Percentiles rank a stretch among this genome's conserved stretches.
phyloP scores from a whole-genome alignment of 2,329 filamentous ascomycete genomes.

The Aspergillus fischeri region DNA sequence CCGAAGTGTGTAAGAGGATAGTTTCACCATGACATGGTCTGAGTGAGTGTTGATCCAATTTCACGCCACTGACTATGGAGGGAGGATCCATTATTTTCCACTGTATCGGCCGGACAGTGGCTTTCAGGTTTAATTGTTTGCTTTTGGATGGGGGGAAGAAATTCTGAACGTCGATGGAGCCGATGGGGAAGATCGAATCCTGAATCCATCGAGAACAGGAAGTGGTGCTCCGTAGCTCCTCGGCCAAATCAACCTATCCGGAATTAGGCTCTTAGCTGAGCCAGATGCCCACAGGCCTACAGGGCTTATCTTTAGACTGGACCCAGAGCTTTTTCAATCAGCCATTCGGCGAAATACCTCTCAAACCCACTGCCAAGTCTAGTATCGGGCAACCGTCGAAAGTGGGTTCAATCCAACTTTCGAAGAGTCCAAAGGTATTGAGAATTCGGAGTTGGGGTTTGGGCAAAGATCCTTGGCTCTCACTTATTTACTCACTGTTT shows the following conservation, averaged over 20 bases:
- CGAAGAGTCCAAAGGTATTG: neutral
- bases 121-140: neutral
- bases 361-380: neutral
- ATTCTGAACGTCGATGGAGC: neutral
- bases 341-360: neutral
- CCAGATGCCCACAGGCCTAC: neutral
- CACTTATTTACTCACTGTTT: neutral
- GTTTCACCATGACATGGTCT: neutral
- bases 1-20: neutral
- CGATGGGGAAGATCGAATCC: neutral
- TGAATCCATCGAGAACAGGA: neutral
- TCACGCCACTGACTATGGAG: neutral
- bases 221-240: neutral
- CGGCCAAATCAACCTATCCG: neutral
- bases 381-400: neutral
- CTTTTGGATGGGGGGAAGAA: neutral
- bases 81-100: neutral
- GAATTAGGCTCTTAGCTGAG: neutral
- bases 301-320: neutral
- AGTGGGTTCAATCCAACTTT: neutral
- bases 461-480: neutral
- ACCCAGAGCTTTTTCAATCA: neutral
- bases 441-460: neutral
- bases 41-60: neutral
- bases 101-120: neutral